phyloP scores from a whole-genome alignment of 2,329 filamentous ascomycete species.

The Aspergillus arachidicola region DNA sequence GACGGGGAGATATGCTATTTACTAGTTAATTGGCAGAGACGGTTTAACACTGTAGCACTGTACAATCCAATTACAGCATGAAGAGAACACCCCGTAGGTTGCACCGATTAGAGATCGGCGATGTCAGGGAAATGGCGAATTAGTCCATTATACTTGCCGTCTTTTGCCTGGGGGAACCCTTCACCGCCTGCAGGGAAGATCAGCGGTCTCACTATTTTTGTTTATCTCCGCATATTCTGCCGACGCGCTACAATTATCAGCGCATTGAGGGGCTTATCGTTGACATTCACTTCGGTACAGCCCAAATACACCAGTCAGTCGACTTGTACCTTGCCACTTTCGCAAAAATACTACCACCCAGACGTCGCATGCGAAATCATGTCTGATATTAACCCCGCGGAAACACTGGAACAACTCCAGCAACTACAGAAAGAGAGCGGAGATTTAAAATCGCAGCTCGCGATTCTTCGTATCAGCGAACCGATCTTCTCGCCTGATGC shows the following conservation, averaged over 20 bases:
- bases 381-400: conserved; percentile 21
- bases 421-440: conserved; percentile 44
- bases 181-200: conserved; percentile 18
- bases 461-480: conserved; percentile 76
- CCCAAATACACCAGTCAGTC: not conserved
- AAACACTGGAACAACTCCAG: conserved; percentile 51
- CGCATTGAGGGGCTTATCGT: not conserved
- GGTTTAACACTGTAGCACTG: not conserved
- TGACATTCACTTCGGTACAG: not conserved
- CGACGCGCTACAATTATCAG: conserved; percentile 10
- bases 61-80: not conserved
- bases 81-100: not conserved
- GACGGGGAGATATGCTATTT: not conserved
- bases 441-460: conserved; percentile 56
- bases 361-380: conserved; percentile 15
- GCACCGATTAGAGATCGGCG: not conserved
- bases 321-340: not conserved
- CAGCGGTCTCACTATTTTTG: conserved; percentile 15
- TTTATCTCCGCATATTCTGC: conserved; percentile 24
- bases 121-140: not conserved
- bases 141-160: not conserved
- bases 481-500: conserved; percentile 60
- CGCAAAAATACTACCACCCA: not conserved
- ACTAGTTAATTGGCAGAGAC: not conserved
- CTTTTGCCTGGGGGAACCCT: not conserved